A percentile compares a stretch with the other conserved stretches of the same genome.
Evolutionary conservation across 371 early-diverging fungal genomes (phyloP).

Genomic region (Globomyces sp.): DNA sequence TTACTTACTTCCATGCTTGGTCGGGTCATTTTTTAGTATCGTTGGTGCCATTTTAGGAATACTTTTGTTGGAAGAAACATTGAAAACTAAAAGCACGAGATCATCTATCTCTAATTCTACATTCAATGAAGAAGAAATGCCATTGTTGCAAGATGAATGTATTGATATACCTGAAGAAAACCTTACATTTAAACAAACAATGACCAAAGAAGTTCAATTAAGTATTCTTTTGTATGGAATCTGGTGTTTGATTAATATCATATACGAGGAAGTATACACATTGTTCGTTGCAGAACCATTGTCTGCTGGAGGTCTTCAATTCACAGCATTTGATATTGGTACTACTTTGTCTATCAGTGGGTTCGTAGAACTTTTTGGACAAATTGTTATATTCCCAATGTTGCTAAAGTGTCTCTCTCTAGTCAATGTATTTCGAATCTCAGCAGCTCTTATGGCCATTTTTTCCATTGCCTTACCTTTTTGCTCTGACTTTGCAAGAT

Average conservation of each 20-base stretch:
- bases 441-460: constrained; percentile 22
- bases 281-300: constrained; percentile 56
- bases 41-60: constrained; percentile 65
- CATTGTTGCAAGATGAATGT: neutral
- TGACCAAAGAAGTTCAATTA: constrained; percentile 1
- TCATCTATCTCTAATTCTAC: neutral
- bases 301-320: constrained; percentile 58
- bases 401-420: constrained; percentile 42
- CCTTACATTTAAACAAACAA: neutral
- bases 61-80: constrained; percentile 74
- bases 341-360: constrained; percentile 54
- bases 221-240: constrained; percentile 27
- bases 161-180: neutral
- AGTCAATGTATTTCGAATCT: constrained; percentile 36
- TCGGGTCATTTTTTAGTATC: constrained; percentile 60
- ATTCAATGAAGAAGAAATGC: constrained; percentile 10
- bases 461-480: constrained; percentile 22
- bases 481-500: constrained; percentile 19
- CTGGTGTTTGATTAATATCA: constrained; percentile 60
- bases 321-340: constrained; percentile 54
- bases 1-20: constrained; percentile 82
- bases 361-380: constrained; percentile 49
- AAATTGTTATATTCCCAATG: constrained; percentile 56
- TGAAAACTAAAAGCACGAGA: neutral
- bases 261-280: constrained; percentile 71